These are phyloP conservation scores for Fraxinus albicans DNA, from an alignment of 305 asterid species.

Conservation along the genomic window DNA sequence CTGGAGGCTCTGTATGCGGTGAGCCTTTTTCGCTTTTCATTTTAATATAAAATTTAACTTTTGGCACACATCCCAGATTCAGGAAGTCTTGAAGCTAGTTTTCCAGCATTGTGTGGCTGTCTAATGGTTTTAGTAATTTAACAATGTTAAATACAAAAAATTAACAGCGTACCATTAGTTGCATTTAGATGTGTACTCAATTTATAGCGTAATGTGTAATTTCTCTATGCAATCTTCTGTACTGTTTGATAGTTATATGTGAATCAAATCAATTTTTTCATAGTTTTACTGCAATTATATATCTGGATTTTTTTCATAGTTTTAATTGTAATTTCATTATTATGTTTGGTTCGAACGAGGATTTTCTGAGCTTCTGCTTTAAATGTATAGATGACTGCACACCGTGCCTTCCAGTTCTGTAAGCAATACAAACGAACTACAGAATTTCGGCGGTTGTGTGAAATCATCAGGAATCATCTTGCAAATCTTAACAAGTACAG, in stretches of 20 bases:
- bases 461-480: constrained; percentile 85
- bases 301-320: not conserved
- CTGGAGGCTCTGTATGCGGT: constrained; percentile 89
- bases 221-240: not conserved
- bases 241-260: not conserved
- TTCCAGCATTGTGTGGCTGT: not conserved
- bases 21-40: constrained; percentile 21
- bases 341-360: not conserved
- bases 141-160: not conserved
- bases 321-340: not conserved
- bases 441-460: constrained; percentile 90
- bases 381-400: constrained; percentile 79
- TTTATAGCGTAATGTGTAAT: not conserved
- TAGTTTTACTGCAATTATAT: not conserved
- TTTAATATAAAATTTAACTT: not conserved
- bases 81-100: not conserved
- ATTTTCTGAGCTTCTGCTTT: constrained; percentile 8
- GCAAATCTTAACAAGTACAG: constrained; percentile 91
- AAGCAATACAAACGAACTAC: constrained; percentile 94
- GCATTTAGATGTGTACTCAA: not conserved
- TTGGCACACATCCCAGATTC: not conserved
- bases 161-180: not conserved
- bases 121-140: not conserved
- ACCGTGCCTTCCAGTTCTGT: constrained; percentile 96
- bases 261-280: not conserved